Conservation (phyloP, 805 yeast genomes). For the Candida maris region DNA sequence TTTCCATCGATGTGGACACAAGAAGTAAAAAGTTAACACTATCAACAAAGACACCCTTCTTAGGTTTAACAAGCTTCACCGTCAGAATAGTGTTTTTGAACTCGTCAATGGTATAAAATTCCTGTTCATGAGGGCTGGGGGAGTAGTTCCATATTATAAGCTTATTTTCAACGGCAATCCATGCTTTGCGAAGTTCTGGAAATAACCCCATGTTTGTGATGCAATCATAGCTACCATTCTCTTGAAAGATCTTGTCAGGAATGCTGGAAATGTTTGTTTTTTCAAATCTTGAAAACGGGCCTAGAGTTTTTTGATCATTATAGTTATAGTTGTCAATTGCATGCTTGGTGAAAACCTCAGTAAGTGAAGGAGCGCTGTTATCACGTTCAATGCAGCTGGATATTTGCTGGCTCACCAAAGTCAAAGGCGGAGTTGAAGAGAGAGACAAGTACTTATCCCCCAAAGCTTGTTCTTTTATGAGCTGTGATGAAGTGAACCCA, state of each 20-base stretch:
- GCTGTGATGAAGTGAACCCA: conserved; percentile 15
- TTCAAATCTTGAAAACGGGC: conserved; percentile 71
- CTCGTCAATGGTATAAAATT: conserved; percentile 78
- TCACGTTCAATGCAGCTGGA: conserved; percentile 54
- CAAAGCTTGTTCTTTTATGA: conserved; percentile 18
- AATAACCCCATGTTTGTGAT: conserved; percentile 79
- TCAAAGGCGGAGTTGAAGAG: conserved; percentile 48
- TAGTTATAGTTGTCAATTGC: conserved; percentile 67
- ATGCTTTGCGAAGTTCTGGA: conserved; percentile 73
- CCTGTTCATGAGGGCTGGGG: conserved; percentile 43
- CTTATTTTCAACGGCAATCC: conserved; percentile 82
- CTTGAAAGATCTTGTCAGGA: conserved; percentile 78
- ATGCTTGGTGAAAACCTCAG: conserved; percentile 53
- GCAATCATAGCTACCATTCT: conserved; percentile 62
- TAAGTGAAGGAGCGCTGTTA: conserved; percentile 54
- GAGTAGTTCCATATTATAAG: conserved; percentile 79
- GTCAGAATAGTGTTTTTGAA: conserved; percentile 72
- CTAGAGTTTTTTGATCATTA: conserved; percentile 40
- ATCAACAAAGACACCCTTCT: conserved; percentile 73
- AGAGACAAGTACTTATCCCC: conserved; percentile 38
- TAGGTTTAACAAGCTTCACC: conserved; percentile 78
- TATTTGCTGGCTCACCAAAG: conserved; percentile 62
- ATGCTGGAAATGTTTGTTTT: conserved; percentile 63
- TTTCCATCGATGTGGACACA: conserved; percentile 75
- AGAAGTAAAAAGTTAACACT: conserved; percentile 69